Conservation (phyloP, 2,329 filamentous ascomycete genomes). For the Fusarium neocosmosporiellum region DNA sequence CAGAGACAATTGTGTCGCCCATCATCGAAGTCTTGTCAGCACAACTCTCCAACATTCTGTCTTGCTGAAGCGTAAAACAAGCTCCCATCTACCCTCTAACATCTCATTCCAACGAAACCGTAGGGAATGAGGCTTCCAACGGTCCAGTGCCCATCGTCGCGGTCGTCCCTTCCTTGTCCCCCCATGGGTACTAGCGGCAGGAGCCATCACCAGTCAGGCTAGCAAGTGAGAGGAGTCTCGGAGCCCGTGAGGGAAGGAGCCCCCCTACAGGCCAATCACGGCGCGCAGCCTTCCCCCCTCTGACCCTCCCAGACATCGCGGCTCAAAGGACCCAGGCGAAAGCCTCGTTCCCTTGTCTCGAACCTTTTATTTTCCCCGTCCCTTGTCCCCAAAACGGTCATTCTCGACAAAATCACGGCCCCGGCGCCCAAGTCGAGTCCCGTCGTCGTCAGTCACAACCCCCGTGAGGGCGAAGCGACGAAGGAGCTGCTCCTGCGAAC, state of each 20-base stretch:
- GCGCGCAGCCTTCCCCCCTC: constrained; percentile 31
- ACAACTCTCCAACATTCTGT: neutral
- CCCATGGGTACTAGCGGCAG: constrained; percentile 30
- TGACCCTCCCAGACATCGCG: constrained; percentile 44
- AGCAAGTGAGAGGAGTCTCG: constrained; percentile 37
- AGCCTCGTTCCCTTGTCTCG: constrained; percentile 41
- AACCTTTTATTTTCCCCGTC: constrained; percentile 44
- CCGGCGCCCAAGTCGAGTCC: constrained; percentile 35
- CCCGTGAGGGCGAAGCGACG: constrained; percentile 53
- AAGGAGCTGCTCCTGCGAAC: constrained; percentile 65
- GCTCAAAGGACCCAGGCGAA: constrained; percentile 42
- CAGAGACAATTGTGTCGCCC: neutral
- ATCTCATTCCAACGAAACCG: neutral
- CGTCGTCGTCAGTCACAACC: constrained; percentile 32
- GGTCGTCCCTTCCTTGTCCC: constrained; percentile 16
- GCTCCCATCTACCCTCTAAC: neutral
- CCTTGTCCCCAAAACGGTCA: constrained; percentile 29
- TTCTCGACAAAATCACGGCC: constrained; percentile 26
- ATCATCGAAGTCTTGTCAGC: neutral
- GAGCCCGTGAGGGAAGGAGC: constrained; percentile 27
- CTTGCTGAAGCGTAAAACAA: neutral
- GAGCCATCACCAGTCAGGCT: constrained; percentile 32
- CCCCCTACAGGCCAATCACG: constrained; percentile 38
- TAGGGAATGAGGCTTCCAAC: constrained; percentile 12
- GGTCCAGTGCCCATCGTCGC: constrained; percentile 3